These are phyloP conservation scores for Aspergillus leporis DNA, from an alignment of 495 filamentous ascomycete genomes.

Conservation along the genomic window DNA sequence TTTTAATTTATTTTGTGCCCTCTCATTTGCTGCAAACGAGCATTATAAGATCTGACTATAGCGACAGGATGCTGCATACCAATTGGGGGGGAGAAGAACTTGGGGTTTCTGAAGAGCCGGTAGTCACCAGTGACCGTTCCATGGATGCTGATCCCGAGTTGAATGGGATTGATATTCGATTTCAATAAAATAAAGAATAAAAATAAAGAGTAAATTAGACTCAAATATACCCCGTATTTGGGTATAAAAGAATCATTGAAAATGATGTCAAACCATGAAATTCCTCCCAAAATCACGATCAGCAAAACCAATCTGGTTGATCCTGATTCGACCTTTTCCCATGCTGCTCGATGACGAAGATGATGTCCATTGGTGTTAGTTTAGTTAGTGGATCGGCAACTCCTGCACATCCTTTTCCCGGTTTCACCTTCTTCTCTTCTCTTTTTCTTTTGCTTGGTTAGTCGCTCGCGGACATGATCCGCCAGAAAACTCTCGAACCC, in stretches of 20 bases:
- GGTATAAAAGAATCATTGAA: not conserved
- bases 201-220: not conserved
- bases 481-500: constrained; percentile 29
- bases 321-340: not conserved
- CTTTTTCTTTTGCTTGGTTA: constrained; percentile 10
- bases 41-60: constrained; percentile 6
- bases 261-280: not conserved
- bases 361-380: constrained; percentile 4
- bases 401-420: constrained; percentile 26
- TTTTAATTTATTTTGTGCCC: not conserved
- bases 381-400: constrained; percentile 32
- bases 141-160: not conserved
- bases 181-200: not conserved
- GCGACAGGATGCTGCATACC: not conserved
- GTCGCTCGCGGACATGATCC: constrained; percentile 25
- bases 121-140: not conserved
- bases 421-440: constrained; percentile 29
- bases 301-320: not conserved
- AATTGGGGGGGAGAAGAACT: not conserved
- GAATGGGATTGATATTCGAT: not conserved
- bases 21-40: not conserved
- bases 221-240: not conserved
- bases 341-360: not conserved
- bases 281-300: not conserved
- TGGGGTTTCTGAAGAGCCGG: not conserved